Percentiles rank a stretch among this genome's conserved stretches.
Evolutionary conservation across 768 basidiomycete species (phyloP).

Genomic region (Strobilomyces dryophilus): DNA sequence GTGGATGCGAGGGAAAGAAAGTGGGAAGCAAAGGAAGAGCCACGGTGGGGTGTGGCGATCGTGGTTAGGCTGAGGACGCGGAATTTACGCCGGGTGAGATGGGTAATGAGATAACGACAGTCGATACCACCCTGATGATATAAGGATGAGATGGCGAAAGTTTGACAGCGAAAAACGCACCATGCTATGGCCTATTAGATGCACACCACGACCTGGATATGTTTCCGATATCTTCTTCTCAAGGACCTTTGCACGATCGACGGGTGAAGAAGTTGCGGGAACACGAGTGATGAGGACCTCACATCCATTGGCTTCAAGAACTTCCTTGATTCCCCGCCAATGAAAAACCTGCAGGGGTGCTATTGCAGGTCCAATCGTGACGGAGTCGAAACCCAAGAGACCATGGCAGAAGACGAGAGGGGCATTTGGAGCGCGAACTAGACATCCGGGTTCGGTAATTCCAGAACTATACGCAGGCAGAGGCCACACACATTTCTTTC

Average conservation of each 20-base stretch:
- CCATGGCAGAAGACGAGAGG: slow-evolving; percentile 97
- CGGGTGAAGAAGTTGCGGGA: slow-evolving; percentile 85
- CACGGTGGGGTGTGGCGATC: slow-evolving; percentile 92
- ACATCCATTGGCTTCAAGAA: slow-evolving; percentile 79
- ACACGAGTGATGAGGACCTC: slow-evolving; percentile 93
- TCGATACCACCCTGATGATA: slow-evolving; percentile 81
- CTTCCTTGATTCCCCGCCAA: slow-evolving; percentile 96
- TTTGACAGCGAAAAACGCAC: slow-evolving; percentile 33
- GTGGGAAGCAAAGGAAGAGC: slow-evolving; percentile 90
- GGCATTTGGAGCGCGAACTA: slow-evolving; percentile 75
- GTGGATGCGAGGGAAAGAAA: slow-evolving; percentile 70
- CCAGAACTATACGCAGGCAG: not conserved
- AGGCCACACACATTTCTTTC: slow-evolving; percentile 57
- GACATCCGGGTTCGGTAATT: not conserved
- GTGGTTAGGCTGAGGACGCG: slow-evolving; percentile 85
- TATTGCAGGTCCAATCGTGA: slow-evolving; percentile 73
- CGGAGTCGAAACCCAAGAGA: slow-evolving; percentile 82
- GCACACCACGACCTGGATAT: slow-evolving; percentile 81
- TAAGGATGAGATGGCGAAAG: not conserved
- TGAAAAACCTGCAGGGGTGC: slow-evolving; percentile 85
- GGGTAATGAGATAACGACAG: slow-evolving; percentile 83
- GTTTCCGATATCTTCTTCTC: slow-evolving; percentile 72
- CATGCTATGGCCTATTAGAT: slow-evolving; percentile 84
- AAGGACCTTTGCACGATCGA: slow-evolving; percentile 88
- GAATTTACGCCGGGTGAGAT: slow-evolving; percentile 74